Base-by-base conservation (phyloP, 805 yeast species). In the Wickerhamomyces bisporus region DNA sequence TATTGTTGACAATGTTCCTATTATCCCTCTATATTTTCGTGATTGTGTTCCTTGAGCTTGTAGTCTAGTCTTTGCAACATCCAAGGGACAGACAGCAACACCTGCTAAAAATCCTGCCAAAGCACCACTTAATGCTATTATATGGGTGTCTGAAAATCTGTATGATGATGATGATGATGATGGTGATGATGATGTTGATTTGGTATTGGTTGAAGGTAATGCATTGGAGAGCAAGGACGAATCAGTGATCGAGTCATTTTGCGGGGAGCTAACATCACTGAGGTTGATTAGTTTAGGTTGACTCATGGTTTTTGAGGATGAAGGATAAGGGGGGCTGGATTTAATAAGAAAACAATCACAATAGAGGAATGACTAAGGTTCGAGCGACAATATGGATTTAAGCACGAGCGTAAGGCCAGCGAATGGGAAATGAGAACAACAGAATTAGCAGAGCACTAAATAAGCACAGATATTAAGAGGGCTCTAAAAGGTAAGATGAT, bases 21-120 rank as follows among this genome's bases (percentile, higher is more conserved):
- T 14, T 6, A 82, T 68, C 1, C 89, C 89, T 32, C 64, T 64
- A 55, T 81, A 80, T 56, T 67, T 31, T 36, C 31, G 27, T 13
- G 42, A 30, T 18, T 39, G 28, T 20, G 48, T 75, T 7, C 96
- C 95, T 57, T 86, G 95, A 1, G 97, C 97, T 62, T 91, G 98
- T 32, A 89, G 70, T 50, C 95, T 66, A 5, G 98, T 93, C 61
- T 93, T 93, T 12, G 93, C 91, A 34, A 93, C 98, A 57, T 93
- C 98, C 25, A 93, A 64, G 1, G 98, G 98, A 61, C 98, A 93
- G 6, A 93, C 98, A 2, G 77, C 70, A 3, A 89, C 73, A 0
- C 98, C 98, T 0, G 97, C 80, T 7, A 86, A 55, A 48, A 93
- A 83, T 2, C 98, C 98, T 1, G 97, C 86, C n/a, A 87, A 61